Base-by-base conservation (phyloP, 805 yeast genomes). In the Kodamaea fukazawae region DNA sequence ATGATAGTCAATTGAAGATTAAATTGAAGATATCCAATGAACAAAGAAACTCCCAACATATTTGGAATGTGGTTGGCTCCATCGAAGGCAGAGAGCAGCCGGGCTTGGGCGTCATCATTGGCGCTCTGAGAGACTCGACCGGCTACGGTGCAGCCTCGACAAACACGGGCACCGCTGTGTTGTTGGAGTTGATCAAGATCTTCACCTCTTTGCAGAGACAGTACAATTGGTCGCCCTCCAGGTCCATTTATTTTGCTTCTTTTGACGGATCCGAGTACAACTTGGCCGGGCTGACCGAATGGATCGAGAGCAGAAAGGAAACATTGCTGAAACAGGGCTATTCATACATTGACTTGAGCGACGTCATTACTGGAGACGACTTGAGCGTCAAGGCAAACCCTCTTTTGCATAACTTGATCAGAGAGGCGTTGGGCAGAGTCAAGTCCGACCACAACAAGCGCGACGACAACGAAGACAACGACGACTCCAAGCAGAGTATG, bases 221-320 rank as follows among this genome's bases (percentile, higher is more conserved):
- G 27, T 74, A 73, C 50, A 78, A 81, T 44, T 90, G 97, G 97
- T 67, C 70, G 33, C 97, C 98, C 0, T 60, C 88, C 29, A 75
- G 98, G 57, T 73, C 90, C 3, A 81, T 90, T 10, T 82, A 83
- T 53, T 89, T 90, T 63, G 78, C 79, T 0, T 86, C 96, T 0
- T 88, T 85, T 67, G 95, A 90, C 51, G 96, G 86, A 1, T 67
- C 84, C 0, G 79, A 81, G 45, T 88, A 83, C 53, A 89, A 89
- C 55, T 65, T 73, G 48, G 96, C 93, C 0, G 98, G 98, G 0
- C 72, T 86, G n/a, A 73, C 89, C 0, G 91, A 84, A 52, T 80
- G 90, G 74, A 70, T 82, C 5, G 86, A 83, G 49, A 64, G 70
- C 27, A 73, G 74, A 41, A 57, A 65, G n/a, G 72, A 74, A 16